Evolutionary conservation across 2,329 filamentous ascomycete genomes (phyloP).

Genomic region (Apiospora pterosperma): DNA sequence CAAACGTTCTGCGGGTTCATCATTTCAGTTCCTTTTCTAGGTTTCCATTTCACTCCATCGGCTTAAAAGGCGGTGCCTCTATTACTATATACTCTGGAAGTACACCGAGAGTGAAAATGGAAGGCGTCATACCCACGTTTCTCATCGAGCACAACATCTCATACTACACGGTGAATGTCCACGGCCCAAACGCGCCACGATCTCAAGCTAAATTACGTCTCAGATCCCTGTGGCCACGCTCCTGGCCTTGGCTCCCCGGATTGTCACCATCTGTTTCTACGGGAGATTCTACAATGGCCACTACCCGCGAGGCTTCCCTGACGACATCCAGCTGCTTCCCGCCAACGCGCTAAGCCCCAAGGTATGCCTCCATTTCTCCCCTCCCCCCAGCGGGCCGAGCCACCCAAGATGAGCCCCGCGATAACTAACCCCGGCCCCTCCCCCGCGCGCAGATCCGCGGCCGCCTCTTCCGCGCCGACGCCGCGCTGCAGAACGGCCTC

Average conservation of each 20-base stretch:
- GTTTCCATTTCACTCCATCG: neutral
- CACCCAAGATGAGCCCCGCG: neutral
- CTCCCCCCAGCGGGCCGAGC: neutral
- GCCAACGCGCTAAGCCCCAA: neutral
- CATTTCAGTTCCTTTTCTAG: too few relatives aligned
- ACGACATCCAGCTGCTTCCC: neutral
- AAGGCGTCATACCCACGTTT: neutral
- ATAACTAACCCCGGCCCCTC: neutral
- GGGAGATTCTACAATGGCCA: neutral
- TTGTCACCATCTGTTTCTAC: neutral
- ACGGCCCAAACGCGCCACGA: rapidly evolving
- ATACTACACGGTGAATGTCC: neutral
- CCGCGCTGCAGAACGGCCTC: constrained; percentile 23
- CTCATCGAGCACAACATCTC: neutral
- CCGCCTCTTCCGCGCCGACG: constrained; percentile 21
- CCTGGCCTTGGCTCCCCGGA: neutral
- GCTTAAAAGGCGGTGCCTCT: too few relatives aligned
- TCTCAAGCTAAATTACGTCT: neutral
- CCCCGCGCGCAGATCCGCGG: neutral
- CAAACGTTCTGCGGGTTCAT: too few relatives aligned
- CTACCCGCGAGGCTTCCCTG: neutral
- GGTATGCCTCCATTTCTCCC: neutral
- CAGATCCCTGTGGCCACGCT: neutral
- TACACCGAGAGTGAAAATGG: neutral
- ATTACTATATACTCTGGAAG: too few relatives aligned